Evolutionary conservation across 2,329 filamentous ascomycete species (phyloP).

Genomic region (Ophiognomonia clavigignenti-juglandacearum): DNA sequence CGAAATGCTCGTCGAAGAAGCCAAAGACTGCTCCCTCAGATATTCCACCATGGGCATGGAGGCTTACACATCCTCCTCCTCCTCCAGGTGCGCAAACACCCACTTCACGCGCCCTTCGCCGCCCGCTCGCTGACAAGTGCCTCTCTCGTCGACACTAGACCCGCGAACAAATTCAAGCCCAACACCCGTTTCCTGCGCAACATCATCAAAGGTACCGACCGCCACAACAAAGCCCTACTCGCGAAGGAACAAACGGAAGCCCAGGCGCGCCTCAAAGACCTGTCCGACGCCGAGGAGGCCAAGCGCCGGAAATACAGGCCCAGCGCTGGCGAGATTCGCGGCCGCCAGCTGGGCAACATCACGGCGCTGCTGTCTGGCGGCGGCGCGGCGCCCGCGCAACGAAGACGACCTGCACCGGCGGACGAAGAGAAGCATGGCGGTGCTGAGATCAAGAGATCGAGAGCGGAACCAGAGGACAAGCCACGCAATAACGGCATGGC

Average conservation of each 20-base stretch:
- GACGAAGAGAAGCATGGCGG: conserved; percentile 16
- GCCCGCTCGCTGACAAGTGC: not conserved
- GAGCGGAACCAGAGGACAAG: conserved; percentile 11
- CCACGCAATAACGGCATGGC: conserved; percentile 10
- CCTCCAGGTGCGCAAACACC: conserved; percentile 11
- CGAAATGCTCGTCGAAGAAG: conserved; percentile 73
- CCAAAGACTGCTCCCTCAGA: conserved; percentile 64
- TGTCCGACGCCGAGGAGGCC: conserved; percentile 46
- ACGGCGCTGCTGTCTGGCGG: conserved; percentile 49
- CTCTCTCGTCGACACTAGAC: conserved; percentile 45
- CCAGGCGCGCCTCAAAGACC: conserved; percentile 59
- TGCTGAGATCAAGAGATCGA: conserved; percentile 9
- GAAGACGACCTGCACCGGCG: conserved; percentile 17
- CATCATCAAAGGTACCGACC: conserved; percentile 83
- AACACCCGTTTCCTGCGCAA: conserved; percentile 87
- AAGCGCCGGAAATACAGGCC: conserved; percentile 40
- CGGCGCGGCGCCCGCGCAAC: conserved; percentile 30
- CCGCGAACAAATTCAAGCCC: conserved; percentile 70
- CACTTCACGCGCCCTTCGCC: conserved; percentile 17
- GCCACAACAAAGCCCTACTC: conserved; percentile 80
- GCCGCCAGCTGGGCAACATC: conserved; percentile 56
- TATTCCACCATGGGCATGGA: conserved; percentile 73
- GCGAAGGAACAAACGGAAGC: conserved; percentile 82
- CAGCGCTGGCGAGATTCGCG: conserved; percentile 46
- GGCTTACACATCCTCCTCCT: conserved; percentile 51